phyloP scores from a whole-genome alignment of 129 eudicot genomes.

The Deinandra increscens region DNA sequence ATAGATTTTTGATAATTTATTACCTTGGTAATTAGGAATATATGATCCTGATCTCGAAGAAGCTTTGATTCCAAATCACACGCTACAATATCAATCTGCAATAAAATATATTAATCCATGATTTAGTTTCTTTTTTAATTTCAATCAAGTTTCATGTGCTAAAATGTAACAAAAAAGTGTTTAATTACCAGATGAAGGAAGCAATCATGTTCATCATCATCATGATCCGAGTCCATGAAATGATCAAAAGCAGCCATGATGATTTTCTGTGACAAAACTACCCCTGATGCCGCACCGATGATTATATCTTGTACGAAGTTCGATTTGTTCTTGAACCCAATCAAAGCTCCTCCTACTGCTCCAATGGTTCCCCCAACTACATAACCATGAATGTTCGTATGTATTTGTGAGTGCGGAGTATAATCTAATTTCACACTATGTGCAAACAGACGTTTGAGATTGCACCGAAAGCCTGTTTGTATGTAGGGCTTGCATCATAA shows the following conservation, averaged over 20 bases:
- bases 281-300: constrained; percentile 23
- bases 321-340: constrained; percentile 30
- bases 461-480: no score
- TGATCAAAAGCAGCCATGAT: constrained; percentile 11
- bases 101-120: neutral
- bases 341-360: constrained; percentile 30
- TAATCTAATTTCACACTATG: no score
- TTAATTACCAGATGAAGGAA: constrained; percentile 29
- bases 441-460: no score
- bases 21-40: constrained; percentile 32
- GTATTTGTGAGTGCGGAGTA: no score
- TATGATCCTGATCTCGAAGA: constrained; percentile 31
- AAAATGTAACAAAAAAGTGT: no score
- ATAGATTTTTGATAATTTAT: no score
- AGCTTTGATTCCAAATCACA: constrained; percentile 29
- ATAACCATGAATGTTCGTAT: no score
- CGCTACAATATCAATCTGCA: constrained; percentile 29
- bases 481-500: no score
- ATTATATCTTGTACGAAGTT: constrained; percentile 25
- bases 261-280: constrained; percentile 28
- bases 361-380: constrained; percentile 34
- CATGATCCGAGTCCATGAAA: constrained; percentile 24
- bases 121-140: neutral
- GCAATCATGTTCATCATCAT: constrained; percentile 23
- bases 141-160: no score